phyloP scores from a whole-genome alignment of 2,329 filamentous ascomycete genomes.

The Pseudovirgaria hyperparasitica region DNA sequence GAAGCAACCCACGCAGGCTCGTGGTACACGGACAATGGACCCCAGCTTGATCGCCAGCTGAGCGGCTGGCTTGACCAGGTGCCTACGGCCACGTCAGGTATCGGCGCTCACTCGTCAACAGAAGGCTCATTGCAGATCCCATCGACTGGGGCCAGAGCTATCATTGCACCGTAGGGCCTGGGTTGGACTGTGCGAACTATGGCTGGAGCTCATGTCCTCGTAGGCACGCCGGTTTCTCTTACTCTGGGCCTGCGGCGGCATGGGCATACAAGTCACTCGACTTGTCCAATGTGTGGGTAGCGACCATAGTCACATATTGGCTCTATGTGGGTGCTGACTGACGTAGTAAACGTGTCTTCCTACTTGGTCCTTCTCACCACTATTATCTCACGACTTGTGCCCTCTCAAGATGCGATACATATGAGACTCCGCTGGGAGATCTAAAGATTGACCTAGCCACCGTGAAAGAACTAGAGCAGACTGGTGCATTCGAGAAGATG shows the following conservation, averaged over 20 bases:
- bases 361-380: conserved; percentile 87
- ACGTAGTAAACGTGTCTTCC: conserved; percentile 67
- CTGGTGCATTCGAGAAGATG: conserved; percentile 52
- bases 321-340: conserved; percentile 2
- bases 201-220: conserved; percentile 15
- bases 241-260: conserved; percentile 82
- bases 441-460: conserved; percentile 50
- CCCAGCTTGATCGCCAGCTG: conserved; percentile 54
- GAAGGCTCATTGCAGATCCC: conserved; percentile 41
- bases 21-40: conserved; percentile 63
- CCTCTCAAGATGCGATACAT: conserved; percentile 57
- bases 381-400: conserved; percentile 68
- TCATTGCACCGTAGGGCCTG: conserved; percentile 76
- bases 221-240: conserved; percentile 87
- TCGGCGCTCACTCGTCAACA: conserved; percentile 34
- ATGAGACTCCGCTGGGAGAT: conserved; percentile 62
- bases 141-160: conserved; percentile 59
- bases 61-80: conserved; percentile 63
- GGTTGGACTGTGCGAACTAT: conserved; percentile 1
- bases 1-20: conserved; percentile 67
- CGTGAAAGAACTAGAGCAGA: conserved; percentile 37
- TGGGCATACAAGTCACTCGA: conserved; percentile 91
- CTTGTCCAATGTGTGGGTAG: conserved; percentile 54
- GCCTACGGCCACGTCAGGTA: conserved; percentile 49
- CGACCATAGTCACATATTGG: background rate